These are phyloP conservation scores for Orbilia ellipsospora DNA, from an alignment of 2,329 filamentous ascomycete genomes.

Conservation along the genomic window DNA sequence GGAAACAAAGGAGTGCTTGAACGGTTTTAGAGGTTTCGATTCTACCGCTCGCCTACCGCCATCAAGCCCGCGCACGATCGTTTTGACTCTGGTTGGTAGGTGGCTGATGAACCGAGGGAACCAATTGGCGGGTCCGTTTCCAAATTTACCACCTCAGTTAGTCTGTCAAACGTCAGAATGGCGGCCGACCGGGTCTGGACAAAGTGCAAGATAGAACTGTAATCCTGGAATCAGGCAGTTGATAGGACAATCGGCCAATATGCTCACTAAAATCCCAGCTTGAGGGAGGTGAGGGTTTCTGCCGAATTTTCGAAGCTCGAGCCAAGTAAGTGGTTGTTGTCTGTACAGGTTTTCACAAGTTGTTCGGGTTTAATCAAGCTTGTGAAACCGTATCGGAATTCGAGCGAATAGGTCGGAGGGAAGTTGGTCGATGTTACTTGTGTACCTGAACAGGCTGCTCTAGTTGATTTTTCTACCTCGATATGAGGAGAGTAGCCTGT, in stretches of 20 bases:
- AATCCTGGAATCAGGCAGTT: slow-evolving; percentile 22
- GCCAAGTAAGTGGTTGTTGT: not conserved
- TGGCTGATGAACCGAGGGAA: slow-evolving; percentile 20
- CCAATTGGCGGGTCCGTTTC: slow-evolving; percentile 29
- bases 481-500: slow-evolving; percentile 27
- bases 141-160: slow-evolving; percentile 34
- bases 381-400: slow-evolving; percentile 12
- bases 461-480: slow-evolving; percentile 3
- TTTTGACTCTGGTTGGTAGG: slow-evolving; percentile 16
- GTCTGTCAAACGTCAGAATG: slow-evolving; percentile 28
- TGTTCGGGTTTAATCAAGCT: slow-evolving; percentile 18
- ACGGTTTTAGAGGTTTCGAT: slow-evolving; percentile 16
- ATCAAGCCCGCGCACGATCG: slow-evolving; percentile 21
- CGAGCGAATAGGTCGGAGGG: slow-evolving; percentile 2
- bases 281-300: not conserved
- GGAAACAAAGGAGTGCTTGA: slow-evolving; percentile 44
- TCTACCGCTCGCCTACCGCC: slow-evolving; percentile 43
- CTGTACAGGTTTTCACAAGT: not conserved
- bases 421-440: slow-evolving; percentile 1
- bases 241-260: slow-evolving; percentile 20
- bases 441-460: slow-evolving; percentile 14
- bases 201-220: slow-evolving; percentile 22
- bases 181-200: slow-evolving; percentile 24
- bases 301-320: slow-evolving; percentile 11
- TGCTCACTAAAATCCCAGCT: slow-evolving; percentile 8